Percentiles rank a stretch among this genome's conserved stretches.
Conservation (phyloP, 768 basidiomycete species). For the Xerocomellus amylosporus region DNA sequence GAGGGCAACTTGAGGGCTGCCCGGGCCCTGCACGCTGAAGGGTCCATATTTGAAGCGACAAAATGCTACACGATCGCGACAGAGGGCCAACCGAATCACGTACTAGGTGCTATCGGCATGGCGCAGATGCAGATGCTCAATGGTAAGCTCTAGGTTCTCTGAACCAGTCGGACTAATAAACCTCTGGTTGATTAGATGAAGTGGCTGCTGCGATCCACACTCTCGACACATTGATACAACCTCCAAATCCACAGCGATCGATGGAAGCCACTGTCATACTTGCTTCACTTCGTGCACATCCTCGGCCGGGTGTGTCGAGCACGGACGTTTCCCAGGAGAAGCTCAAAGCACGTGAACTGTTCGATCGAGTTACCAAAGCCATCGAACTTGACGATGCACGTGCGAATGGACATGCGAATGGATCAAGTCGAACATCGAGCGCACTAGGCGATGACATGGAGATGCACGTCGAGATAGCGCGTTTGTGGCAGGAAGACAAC, state of each 20-base stretch:
- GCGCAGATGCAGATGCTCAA: constrained; percentile 85
- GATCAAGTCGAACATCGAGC: constrained; percentile 40
- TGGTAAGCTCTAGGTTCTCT: constrained; percentile 45
- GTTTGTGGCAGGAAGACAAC: constrained; percentile 82
- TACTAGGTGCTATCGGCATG: constrained; percentile 78
- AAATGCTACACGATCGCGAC: constrained; percentile 67
- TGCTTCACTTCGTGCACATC: constrained; percentile 81
- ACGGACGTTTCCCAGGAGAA: constrained; percentile 73
- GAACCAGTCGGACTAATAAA: not conserved
- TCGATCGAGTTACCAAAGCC: constrained; percentile 69
- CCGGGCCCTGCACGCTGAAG: constrained; percentile 74
- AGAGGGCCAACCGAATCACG: constrained; percentile 68
- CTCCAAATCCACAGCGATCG: constrained; percentile 61
- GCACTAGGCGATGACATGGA: constrained; percentile 73
- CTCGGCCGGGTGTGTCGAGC: constrained; percentile 74
- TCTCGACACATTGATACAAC: constrained; percentile 71
- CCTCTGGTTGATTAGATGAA: constrained; percentile 54
- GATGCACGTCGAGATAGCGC: constrained; percentile 87
- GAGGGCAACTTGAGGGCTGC: constrained; percentile 87
- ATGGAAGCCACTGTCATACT: constrained; percentile 87
- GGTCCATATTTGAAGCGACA: constrained; percentile 58
- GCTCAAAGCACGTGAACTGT: constrained; percentile 72
- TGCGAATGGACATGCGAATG: constrained; percentile 37
- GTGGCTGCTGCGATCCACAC: constrained; percentile 83
- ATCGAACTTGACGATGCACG: constrained; percentile 61